Percentiles rank a stretch among this genome's conserved stretches.
These are phyloP conservation scores for Apiospora phragmitis DNA, from an alignment of 2,329 filamentous ascomycete species.

Conservation along the genomic window DNA sequence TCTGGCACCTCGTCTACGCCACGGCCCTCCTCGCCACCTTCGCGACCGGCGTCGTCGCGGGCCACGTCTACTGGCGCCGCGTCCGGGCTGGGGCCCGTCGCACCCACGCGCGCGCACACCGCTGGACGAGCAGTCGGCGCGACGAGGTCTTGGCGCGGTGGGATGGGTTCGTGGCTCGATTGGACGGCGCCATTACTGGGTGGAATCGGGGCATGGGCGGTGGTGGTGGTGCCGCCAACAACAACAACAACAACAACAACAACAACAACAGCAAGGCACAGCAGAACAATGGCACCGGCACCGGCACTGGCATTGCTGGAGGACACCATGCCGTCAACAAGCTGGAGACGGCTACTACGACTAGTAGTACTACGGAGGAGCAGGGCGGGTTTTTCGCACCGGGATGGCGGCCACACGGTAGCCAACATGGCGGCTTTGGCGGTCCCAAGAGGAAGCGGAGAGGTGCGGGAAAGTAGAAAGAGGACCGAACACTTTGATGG, in stretches of 20 bases:
- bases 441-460: too few relatives aligned
- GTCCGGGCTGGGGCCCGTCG: not conserved
- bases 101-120: not conserved
- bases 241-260: not conserved
- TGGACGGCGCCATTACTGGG: not conserved
- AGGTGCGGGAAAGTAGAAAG: too few relatives aligned
- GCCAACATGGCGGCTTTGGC: too few relatives aligned
- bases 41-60: not conserved
- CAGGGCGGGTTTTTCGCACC: too few relatives aligned
- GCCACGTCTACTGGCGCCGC: not conserved
- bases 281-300: too few relatives aligned
- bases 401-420: too few relatives aligned
- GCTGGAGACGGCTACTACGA: too few relatives aligned
- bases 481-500: too few relatives aligned
- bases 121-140: not conserved
- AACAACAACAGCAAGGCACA: not conserved
- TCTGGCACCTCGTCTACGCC: not conserved
- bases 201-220: not conserved
- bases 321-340: too few relatives aligned
- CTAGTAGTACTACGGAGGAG: too few relatives aligned
- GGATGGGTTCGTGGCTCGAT: not conserved
- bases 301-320: too few relatives aligned
- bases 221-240: not conserved
- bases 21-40: not conserved
- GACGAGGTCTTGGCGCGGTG: not conserved